These are phyloP conservation scores for Tricholoma bakamatsutake DNA, from an alignment of 768 basidiomycete genomes.

Conservation along the genomic window DNA sequence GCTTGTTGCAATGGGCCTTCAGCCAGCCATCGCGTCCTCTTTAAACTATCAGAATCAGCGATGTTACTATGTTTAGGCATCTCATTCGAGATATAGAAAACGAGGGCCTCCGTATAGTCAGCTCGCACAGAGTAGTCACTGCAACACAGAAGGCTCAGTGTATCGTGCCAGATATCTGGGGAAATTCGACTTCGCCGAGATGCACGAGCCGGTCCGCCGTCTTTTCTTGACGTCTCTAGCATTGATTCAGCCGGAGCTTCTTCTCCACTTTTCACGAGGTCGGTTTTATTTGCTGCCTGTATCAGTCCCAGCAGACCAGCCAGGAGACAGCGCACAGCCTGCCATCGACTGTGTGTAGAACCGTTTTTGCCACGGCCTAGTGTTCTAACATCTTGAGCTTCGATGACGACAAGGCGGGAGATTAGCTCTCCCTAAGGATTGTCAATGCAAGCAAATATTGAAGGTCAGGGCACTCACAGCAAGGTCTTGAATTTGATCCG, in stretches of 20 bases:
- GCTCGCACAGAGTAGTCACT: slow-evolving; percentile 68
- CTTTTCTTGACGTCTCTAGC: slow-evolving; percentile 24
- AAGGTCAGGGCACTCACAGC: slow-evolving; percentile 35
- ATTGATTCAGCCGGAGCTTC: slow-evolving; percentile 6
- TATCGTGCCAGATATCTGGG: slow-evolving; percentile 90
- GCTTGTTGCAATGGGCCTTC: slow-evolving; percentile 45
- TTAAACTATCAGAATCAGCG: slow-evolving; percentile 39
- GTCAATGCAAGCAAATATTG: neutral
- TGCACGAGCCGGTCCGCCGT: slow-evolving; percentile 26
- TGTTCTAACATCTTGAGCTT: slow-evolving; percentile 47
- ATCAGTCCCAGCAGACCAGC: slow-evolving; percentile 69
- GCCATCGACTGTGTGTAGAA: slow-evolving; percentile 39
- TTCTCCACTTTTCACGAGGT: slow-evolving; percentile 18
- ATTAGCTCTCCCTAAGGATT: slow-evolving; percentile 61
- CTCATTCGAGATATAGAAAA: slow-evolving; percentile 73
- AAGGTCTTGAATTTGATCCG: slow-evolving; percentile 93
- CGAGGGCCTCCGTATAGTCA: slow-evolving; percentile 69
- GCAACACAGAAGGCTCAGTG: slow-evolving; percentile 79
- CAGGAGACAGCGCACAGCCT: slow-evolving; percentile 66
- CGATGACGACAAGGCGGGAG: slow-evolving; percentile 63
- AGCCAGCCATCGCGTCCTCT: slow-evolving; percentile 38
- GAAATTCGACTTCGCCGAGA: slow-evolving; percentile 64
- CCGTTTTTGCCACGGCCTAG: slow-evolving; percentile 30
- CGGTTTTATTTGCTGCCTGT: slow-evolving; percentile 49
- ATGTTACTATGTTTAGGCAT: slow-evolving; percentile 57